Evolutionary conservation across 257 asterid genomes (phyloP).

Genomic region (Rehmannia glutinosa): DNA sequence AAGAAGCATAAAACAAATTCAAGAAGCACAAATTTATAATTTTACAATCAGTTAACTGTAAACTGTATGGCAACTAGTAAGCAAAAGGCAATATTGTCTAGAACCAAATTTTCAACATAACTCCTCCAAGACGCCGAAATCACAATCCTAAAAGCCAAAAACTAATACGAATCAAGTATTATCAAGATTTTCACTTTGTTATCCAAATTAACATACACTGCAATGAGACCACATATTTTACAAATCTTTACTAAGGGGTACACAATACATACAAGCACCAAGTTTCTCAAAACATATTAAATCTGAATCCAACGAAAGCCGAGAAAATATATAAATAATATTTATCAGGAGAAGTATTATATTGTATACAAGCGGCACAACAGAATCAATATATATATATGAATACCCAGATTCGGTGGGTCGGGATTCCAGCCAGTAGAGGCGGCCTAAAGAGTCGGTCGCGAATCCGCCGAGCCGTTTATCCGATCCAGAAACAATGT

Average conservation of each 20-base stretch:
- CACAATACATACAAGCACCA: neutral
- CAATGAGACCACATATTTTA: too few relatives aligned
- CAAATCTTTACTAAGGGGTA: neutral
- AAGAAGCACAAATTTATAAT: neutral
- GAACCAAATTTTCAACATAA: neutral
- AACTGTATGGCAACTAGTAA: neutral
- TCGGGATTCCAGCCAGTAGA: conserved; percentile 79
- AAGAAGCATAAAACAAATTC: neutral
- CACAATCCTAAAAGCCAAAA: neutral
- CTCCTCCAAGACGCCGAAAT: neutral
- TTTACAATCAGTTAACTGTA: neutral
- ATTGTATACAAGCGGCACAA: too few relatives aligned
- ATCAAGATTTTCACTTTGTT: neutral
- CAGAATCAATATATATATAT: too few relatives aligned
- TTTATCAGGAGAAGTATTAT: neutral
- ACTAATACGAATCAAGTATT: neutral
- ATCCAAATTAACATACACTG: conserved; percentile 1
- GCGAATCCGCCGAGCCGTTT: conserved; percentile 75
- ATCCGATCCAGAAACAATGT: conserved; percentile 67
- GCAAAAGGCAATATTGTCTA: neutral
- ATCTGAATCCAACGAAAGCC: neutral
- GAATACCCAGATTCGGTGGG: conserved; percentile 82
- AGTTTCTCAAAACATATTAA: too few relatives aligned
- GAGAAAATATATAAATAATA: neutral
- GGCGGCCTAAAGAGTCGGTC: conserved; percentile 57